These are phyloP conservation scores for Perkinsus marinus DNA, from an alignment of 169 alveolate genomes.

Conservation along the genomic window DNA sequence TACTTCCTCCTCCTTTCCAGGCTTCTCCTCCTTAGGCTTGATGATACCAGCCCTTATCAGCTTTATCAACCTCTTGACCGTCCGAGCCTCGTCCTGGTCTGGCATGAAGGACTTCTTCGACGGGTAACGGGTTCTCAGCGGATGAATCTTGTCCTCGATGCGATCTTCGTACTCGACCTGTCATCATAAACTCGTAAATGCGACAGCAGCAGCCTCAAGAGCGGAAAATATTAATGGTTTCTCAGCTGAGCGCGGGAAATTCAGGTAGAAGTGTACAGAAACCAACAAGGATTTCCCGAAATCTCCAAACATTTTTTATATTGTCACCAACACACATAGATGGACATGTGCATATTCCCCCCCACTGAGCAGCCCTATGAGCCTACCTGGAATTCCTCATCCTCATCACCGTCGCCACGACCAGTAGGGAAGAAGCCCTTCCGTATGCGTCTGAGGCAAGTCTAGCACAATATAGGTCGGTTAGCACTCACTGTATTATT, in stretches of 20 bases:
- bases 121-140: conserved; percentile 36
- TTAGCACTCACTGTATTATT: conserved; percentile 21
- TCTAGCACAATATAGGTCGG: conserved; percentile 23
- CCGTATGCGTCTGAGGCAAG: conserved; percentile 39
- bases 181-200: too few species aligned
- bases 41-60: conserved; percentile 27
- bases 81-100: conserved; percentile 61
- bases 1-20: conserved; percentile 13
- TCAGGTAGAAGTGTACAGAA: background rate
- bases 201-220: too few species aligned
- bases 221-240: too few species aligned
- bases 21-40: background rate
- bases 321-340: too few species aligned
- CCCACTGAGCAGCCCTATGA: background rate
- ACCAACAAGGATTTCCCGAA: too few species aligned
- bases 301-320: too few species aligned
- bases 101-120: conserved; percentile 65
- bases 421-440: conserved; percentile 23
- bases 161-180: conserved; percentile 31
- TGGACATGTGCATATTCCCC: too few species aligned
- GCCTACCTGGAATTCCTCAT: conserved; percentile 32
- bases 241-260: background rate
- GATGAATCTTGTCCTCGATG: conserved; percentile 35
- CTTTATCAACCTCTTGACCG: conserved; percentile 41
- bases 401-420: conserved; percentile 17